Conservation (phyloP, 768 basidiomycete species). For the Exsudoporus frostii region DNA sequence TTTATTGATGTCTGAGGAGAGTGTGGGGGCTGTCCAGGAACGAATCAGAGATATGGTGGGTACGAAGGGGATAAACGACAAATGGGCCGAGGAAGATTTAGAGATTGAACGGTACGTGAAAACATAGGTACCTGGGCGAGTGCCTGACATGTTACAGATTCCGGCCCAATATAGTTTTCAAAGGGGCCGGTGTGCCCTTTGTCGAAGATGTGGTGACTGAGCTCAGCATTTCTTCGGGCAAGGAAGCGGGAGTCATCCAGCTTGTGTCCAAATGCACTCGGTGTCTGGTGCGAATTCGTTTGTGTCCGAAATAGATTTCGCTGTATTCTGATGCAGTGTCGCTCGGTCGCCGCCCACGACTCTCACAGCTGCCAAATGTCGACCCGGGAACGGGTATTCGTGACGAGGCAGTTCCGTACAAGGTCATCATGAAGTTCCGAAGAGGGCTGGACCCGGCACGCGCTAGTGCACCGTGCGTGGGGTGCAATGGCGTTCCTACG, state of each 20-base stretch:
- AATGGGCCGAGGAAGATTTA: slow-evolving; percentile 51
- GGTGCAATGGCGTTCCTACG: slow-evolving; percentile 57
- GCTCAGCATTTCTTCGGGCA: slow-evolving; percentile 46
- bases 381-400: slow-evolving; percentile 59
- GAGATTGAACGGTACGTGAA: slow-evolving; percentile 55
- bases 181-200: slow-evolving; percentile 62
- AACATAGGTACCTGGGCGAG: not conserved
- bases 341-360: not conserved
- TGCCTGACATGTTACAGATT: slow-evolving; percentile 44
- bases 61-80: slow-evolving; percentile 45
- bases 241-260: slow-evolving; percentile 36
- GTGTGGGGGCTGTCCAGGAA: slow-evolving; percentile 48
- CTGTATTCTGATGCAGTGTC: not conserved
- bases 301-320: slow-evolving; percentile 4
- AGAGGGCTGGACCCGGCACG: slow-evolving; percentile 50
- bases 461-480: slow-evolving; percentile 58
- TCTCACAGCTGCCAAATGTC: slow-evolving; percentile 66
- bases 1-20: slow-evolving; percentile 65
- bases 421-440: slow-evolving; percentile 72
- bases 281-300: slow-evolving; percentile 55
- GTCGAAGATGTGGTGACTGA: slow-evolving; percentile 70
- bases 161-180: slow-evolving; percentile 71
- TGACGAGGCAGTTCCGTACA: slow-evolving; percentile 73
- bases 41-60: slow-evolving; percentile 47
- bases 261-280: slow-evolving; percentile 69